Base-by-base conservation (phyloP, 768 basidiomycete species). In the Macrolepiota fuliginosa region DNA sequence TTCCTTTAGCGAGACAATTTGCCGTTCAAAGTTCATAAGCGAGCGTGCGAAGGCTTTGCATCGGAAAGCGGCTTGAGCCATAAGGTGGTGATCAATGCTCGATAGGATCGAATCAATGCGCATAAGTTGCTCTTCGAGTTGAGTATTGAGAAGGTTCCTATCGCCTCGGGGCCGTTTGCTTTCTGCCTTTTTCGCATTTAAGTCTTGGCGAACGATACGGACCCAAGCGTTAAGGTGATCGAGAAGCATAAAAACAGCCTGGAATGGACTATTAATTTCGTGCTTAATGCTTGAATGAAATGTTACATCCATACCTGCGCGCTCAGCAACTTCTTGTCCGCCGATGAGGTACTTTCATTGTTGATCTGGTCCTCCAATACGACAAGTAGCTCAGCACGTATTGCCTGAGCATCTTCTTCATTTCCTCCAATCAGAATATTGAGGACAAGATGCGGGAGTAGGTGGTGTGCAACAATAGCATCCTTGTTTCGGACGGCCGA, bases 181-280 rank as follows among this genome's bases (percentile, higher is more conserved):
- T 53, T 84, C 86, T 2, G 65, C 68, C 65, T 81, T 83, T 74
- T 81, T 82, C 32, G 63, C 65, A 58, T 73, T 77, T 55, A 87
- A 70, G 1, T 90, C 84, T 72, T 90, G 89, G 17, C 93, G 87
- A 29, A 88, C 81, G 12, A 86, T 76, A 47, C 91, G 88, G 36
- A 94, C 83, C 88, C 94, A 98, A 67, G 87, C 89, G 74, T 89
- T 96, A 11, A 98, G 79, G 69, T 98, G 96, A 70, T 99, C 97
- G 71, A 99, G 85, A 29, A 99, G 82, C 76, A 89, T 89, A 72
- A 99, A 99, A 22, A 98, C 86, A 9, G 88, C 92, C 96, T 98
- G 60, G 5, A 42, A n/a, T 42, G 6, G 15, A 50, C 4, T 51
- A 47, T 45, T 52, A 36, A 63, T 12, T 62, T 54, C 42, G 9